Percentiles rank a stretch among this genome's conserved stretches.
Evolutionary conservation across 2,329 filamentous ascomycete species (phyloP).

Genomic region (Pseudogymnoascus sp.): DNA sequence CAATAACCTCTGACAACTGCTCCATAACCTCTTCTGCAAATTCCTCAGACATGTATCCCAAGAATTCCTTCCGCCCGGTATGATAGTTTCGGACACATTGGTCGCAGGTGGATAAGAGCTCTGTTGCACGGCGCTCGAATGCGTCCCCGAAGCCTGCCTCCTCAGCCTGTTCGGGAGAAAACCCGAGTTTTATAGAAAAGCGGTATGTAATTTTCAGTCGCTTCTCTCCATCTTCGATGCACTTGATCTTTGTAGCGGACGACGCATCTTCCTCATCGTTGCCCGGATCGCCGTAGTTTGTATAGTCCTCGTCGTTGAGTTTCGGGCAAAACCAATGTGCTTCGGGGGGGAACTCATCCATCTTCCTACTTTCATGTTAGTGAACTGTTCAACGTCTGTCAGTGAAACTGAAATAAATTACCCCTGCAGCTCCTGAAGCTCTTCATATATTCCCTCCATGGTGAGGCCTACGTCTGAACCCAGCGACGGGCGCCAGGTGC

Average conservation of each 20-base stretch:
- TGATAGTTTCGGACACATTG: constrained; percentile 70
- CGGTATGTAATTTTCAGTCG: constrained; percentile 58
- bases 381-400: neutral
- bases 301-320: constrained; percentile 52
- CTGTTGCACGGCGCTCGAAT: constrained; percentile 51
- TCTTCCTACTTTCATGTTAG: neutral
- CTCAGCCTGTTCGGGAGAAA: constrained; percentile 51
- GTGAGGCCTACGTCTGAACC: constrained; percentile 1
- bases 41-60: constrained; percentile 53
- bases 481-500: neutral
- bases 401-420: constrained; percentile 2
- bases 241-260: constrained; percentile 42
- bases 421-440: neutral
- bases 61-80: constrained; percentile 54
- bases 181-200: constrained; percentile 62
- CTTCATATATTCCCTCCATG: constrained; percentile 10
- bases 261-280: constrained; percentile 42
- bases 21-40: constrained; percentile 42
- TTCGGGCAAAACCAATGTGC: constrained; percentile 64
- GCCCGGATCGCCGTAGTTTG: constrained; percentile 54
- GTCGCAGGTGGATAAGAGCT: constrained; percentile 56
- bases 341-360: constrained; percentile 26
- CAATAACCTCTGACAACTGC: constrained; percentile 49
- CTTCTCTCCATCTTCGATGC: constrained; percentile 47
- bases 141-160: constrained; percentile 45